Evolutionary conservation across 2,329 filamentous ascomycete species (phyloP), one percentile per base, ranked within the genome.

Genomic region (Fusarium fujikuroi): DNA sequence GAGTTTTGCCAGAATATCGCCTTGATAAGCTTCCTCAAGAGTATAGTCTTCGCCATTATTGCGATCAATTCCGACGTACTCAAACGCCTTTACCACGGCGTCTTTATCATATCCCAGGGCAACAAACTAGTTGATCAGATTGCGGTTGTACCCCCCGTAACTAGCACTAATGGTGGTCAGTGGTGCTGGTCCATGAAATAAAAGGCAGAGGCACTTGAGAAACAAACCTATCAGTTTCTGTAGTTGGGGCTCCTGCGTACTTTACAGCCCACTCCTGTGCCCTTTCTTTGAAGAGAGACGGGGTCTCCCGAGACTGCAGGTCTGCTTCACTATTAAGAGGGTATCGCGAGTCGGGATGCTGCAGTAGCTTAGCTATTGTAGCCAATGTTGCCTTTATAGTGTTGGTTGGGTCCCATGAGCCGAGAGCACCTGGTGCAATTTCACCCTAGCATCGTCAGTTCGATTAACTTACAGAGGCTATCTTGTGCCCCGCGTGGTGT

Each of bases 291-390:
- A 50, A 43, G 7, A 16, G 9, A 43, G n/a, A n/a, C 7, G 10
- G n/a, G 42, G 11, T 16, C n/a, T 11, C 9, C 42, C 7, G 1
- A 10, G 23, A 43, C 15, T 11, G 15, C 9, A 9, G 2, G n/a
- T 23, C 14, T 43, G 42, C 42, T 18, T 52, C 49, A 8, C 5
- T 9, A 11, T 52, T 36, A 11, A 23, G 5, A 19, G 49, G 32
- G 1, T 8, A 21, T 3, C 3, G 2, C 16, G n/a, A 1, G 32
- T 36, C 2, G 2, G 32, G 49, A 2, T 52, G 6, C 12, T 11
- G n/a, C 4, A 52, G 32, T 8, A 52, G 32, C 6, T 36, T 11
- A 12, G 9, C 12, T 16, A 25, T 11, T 6, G 12, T 19, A 7
- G 7, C 6, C 32, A 52, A 11, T 4, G 5, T 4, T 5, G n/a